Evolutionary conservation across 2,329 filamentous ascomycete species (phyloP), one percentile per base, ranked within the genome.

Genomic region (Setomelanomma holmii): DNA sequence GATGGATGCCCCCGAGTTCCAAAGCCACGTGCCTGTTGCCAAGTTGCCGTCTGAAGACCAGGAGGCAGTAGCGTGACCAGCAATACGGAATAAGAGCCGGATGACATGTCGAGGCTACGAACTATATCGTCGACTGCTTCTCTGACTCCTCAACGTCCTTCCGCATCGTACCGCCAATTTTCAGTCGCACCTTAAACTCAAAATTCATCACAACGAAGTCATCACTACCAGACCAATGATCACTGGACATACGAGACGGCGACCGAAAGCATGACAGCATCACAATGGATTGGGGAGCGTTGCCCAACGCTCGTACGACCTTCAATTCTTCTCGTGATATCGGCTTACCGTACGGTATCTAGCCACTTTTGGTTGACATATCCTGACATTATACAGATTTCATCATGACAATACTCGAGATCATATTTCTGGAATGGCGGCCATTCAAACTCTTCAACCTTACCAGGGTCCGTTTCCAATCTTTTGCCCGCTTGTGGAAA

Each of bases 401-500:
- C 47, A 35, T 65, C 20, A 68, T 73, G 64, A 74, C 70, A 5
- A 53, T 72, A 14, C 43, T 74, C 24, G 66, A 74, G 57, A 57
- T 65, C 33, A 46, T 69, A 23, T 65, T 71, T 35, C 12, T 69
- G 19, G 64, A 72, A 10, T 64, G 52, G 48, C 55, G 58, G 21
- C 71, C 70, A 4, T 48, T 55, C 24, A 50, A 64, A 6, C 63
- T 74, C 17, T 52, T 73, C 58, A 60, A 71, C 22, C 43, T 74
- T 33, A 64, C 62, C 12, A 53, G 59, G 6, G 55, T 75, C 5
- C 71, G 68, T 27, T 64, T 64, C 49, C 68, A 65, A 49, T 63
- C 65, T 41, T 75, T 75, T 43, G 68, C 69, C 7, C 64, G 72
- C 27, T 61, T 75, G 20, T 75, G 72, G 73, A 69, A 56, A 6